phyloP scores from a whole-genome alignment of 139 green algal genomes.

The Mesotaenium endlicherianum region DNA sequence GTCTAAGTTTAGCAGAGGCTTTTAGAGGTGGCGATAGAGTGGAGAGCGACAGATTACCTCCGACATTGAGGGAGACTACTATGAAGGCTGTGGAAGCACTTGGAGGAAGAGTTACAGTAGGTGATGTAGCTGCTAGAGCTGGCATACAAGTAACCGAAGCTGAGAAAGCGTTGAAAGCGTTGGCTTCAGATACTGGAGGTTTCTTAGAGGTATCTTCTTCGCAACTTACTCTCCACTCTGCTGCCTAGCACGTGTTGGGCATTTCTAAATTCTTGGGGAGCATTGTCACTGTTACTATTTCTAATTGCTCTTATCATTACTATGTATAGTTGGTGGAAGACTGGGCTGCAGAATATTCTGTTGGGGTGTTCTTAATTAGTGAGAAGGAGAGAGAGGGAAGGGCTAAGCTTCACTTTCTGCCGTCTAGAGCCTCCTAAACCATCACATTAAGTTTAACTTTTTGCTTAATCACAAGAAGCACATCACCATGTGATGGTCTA shows the following conservation, averaged over 20 bases:
- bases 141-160: slow-evolving; percentile 55
- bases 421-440: neutral
- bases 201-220: slow-evolving; percentile 61
- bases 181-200: slow-evolving; percentile 75
- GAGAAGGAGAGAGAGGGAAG: too few relatives aligned
- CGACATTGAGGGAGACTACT: neutral
- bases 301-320: neutral
- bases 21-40: neutral
- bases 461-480: too few relatives aligned
- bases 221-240: neutral
- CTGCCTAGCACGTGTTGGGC: neutral
- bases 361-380: too few relatives aligned
- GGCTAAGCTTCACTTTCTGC: neutral
- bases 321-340: neutral
- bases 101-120: slow-evolving; percentile 40
- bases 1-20: too few relatives aligned
- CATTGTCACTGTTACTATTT: neutral
- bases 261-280: neutral
- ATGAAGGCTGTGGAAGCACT: slow-evolving; percentile 42
- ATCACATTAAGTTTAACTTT: neutral
- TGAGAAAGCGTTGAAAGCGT: slow-evolving; percentile 74
- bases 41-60: slow-evolving; percentile 2
- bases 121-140: slow-evolving; percentile 36
- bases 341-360: too few relatives aligned
- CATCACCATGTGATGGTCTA: neutral